Conservation (phyloP, 768 basidiomycete genomes). For the Naganishia randhawae region DNA sequence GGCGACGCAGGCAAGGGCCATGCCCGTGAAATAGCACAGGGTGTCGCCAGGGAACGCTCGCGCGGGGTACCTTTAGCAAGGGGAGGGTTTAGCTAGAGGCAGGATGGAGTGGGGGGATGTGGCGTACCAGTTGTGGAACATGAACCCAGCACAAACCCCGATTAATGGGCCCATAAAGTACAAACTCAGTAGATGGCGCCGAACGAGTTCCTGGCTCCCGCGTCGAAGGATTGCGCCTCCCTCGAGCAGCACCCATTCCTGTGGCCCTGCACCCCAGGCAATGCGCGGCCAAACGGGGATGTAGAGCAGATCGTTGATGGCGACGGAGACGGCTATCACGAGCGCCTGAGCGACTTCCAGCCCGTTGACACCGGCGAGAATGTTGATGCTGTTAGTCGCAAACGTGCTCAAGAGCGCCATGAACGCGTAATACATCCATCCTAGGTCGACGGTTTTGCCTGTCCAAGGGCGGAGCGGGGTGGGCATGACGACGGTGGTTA, state of each 20-base stretch:
- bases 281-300: slow-evolving; percentile 61
- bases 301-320: slow-evolving; percentile 86
- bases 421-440: slow-evolving; percentile 91
- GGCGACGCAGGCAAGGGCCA: slow-evolving; percentile 97
- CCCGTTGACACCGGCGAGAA: slow-evolving; percentile 95
- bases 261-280: slow-evolving; percentile 13
- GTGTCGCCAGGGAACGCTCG: slow-evolving; percentile 94
- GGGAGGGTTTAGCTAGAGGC: no score
- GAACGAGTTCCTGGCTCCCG: slow-evolving; percentile 79
- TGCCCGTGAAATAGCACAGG: slow-evolving; percentile 92
- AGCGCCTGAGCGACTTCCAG: slow-evolving; percentile 90
- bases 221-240: slow-evolving; percentile 59
- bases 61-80: slow-evolving; percentile 77
- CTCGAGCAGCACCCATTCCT: slow-evolving; percentile 25
- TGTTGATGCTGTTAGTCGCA: slow-evolving; percentile 96
- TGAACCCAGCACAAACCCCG: slow-evolving; percentile 80
- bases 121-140: slow-evolving; percentile 92
- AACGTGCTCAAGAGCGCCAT: slow-evolving; percentile 95
- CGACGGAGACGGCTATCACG: slow-evolving; percentile 84
- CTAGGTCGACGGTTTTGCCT: slow-evolving; percentile 78
- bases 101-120: background rate
- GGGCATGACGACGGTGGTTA: slow-evolving; percentile 90
- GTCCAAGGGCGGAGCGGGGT: slow-evolving; percentile 69
- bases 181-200: slow-evolving; percentile 87
- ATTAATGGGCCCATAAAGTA: slow-evolving; percentile 97